phyloP scores from a whole-genome alignment of 176 grass and related monocot genomes.

The Ananas comosus region DNA sequence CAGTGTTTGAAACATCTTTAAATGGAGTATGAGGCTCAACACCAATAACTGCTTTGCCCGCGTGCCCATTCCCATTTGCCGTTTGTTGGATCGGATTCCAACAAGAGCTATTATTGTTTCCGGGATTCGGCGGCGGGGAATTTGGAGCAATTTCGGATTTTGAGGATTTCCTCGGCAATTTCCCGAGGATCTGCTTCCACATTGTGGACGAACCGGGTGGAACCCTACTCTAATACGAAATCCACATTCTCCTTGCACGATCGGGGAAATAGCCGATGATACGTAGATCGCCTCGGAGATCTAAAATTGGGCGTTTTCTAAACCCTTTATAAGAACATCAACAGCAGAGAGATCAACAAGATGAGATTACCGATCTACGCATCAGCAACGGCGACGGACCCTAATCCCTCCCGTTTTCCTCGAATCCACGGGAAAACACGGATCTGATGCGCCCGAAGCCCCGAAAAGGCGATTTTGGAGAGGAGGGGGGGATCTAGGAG shows the following conservation, averaged over 20 bases:
- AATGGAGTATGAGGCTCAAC: conserved; percentile 26
- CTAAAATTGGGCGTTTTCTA: no score
- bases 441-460: no score
- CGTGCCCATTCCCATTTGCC: conserved; percentile 2
- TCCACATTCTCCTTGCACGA: background rate
- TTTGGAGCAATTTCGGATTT: conserved; percentile 35
- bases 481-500: no score
- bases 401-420: no score
- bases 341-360: no score
- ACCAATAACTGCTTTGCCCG: conserved; percentile 11
- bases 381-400: no score
- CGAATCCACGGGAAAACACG: no score
- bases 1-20: conserved; percentile 24
- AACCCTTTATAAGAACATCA: no score
- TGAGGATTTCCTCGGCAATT: conserved; percentile 66
- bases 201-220: conserved; percentile 38
- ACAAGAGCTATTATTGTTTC: conserved; percentile 13
- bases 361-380: no score
- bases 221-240: background rate
- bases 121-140: conserved; percentile 15
- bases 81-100: conserved; percentile 28
- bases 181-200: conserved; percentile 94
- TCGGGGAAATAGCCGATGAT: background rate
- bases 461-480: no score
- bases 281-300: background rate